Evolutionary conservation across 306 rosid species (phyloP).

Genomic region (Begonia peltatifolia): DNA sequence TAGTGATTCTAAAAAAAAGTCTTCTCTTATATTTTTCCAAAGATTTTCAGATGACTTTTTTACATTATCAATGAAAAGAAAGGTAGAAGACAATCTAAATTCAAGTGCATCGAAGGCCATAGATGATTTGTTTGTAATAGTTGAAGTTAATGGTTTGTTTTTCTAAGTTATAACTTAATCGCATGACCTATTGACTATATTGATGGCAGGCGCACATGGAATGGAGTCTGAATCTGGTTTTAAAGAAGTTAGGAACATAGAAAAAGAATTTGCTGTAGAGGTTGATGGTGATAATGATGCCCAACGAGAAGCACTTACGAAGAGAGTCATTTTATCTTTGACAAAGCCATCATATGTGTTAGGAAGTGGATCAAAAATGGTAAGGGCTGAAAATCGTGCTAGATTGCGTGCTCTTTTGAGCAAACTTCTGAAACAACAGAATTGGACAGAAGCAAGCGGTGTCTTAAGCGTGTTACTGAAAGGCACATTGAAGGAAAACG

Average conservation of each 20-base stretch:
- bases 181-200: too few relatives aligned
- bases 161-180: too few relatives aligned
- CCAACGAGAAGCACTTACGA: conserved; percentile 12
- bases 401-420: conserved; percentile 25
- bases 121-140: too few relatives aligned
- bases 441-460: conserved; percentile 54
- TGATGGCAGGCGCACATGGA: neutral
- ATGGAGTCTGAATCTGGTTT: conserved; percentile 3
- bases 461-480: conserved; percentile 44
- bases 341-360: conserved; percentile 47
- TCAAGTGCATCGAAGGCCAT: too few relatives aligned
- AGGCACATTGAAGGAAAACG: conserved; percentile 29
- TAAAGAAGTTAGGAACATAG: conserved; percentile 9
- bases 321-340: conserved; percentile 24
- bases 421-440: conserved; percentile 27
- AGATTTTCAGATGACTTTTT: too few relatives aligned
- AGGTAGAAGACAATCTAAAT: too few relatives aligned
- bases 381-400: conserved; percentile 33
- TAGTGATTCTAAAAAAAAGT: too few relatives aligned
- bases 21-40: too few relatives aligned
- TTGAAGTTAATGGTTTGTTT: too few relatives aligned
- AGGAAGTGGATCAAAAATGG: conserved; percentile 22
- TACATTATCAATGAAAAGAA: too few relatives aligned
- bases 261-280: conserved; percentile 19
- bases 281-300: neutral